Conservation (phyloP, 805 yeast species). For the Debaryomyces tyrocola region DNA sequence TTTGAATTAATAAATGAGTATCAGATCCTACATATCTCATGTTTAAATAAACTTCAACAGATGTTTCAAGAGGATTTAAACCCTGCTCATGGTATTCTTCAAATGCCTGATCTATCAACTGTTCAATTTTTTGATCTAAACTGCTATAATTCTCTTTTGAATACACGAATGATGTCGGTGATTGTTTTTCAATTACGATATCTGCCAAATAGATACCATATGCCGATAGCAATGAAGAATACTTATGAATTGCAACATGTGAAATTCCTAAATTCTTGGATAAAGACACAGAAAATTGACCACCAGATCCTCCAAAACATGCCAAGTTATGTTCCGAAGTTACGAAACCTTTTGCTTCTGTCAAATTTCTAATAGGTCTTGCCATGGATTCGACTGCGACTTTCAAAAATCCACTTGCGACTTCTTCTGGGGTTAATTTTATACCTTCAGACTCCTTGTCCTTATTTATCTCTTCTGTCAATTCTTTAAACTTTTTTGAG, state of each 20-base stretch:
- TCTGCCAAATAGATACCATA: slow-evolving; percentile 35
- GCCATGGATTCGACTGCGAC: slow-evolving; percentile 38
- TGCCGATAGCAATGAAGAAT: slow-evolving; percentile 35
- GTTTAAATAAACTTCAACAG: slow-evolving; percentile 66
- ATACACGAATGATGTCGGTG: slow-evolving; percentile 31
- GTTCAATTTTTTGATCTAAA: slow-evolving; percentile 47
- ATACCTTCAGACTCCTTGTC: slow-evolving; percentile 20
- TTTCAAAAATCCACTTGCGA: slow-evolving; percentile 32
- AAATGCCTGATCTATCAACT: slow-evolving; percentile 44
- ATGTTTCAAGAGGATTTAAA: slow-evolving; percentile 38
- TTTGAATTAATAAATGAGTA: slow-evolving; percentile 72
- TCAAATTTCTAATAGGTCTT: slow-evolving; percentile 33
- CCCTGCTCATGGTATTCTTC: slow-evolving; percentile 51
- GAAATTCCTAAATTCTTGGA: slow-evolving; percentile 29
- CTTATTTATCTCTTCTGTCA: slow-evolving; percentile 46
- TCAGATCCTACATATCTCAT: slow-evolving; percentile 89
- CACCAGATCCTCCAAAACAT: slow-evolving; percentile 40
- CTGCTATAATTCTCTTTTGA: slow-evolving; percentile 23
- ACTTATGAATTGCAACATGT: slow-evolving; percentile 31
- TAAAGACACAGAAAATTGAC: slow-evolving; percentile 29
- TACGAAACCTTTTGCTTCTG: slow-evolving; percentile 34
- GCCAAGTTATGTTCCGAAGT: slow-evolving; percentile 32
- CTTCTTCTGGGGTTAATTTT: slow-evolving; percentile 28
- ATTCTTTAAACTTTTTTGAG: slow-evolving; percentile 49
- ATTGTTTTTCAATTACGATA: slow-evolving; percentile 35